These are phyloP conservation scores for Phoma sp. DNA, from an alignment of 2,329 filamentous ascomycete species.

Conservation along the genomic window DNA sequence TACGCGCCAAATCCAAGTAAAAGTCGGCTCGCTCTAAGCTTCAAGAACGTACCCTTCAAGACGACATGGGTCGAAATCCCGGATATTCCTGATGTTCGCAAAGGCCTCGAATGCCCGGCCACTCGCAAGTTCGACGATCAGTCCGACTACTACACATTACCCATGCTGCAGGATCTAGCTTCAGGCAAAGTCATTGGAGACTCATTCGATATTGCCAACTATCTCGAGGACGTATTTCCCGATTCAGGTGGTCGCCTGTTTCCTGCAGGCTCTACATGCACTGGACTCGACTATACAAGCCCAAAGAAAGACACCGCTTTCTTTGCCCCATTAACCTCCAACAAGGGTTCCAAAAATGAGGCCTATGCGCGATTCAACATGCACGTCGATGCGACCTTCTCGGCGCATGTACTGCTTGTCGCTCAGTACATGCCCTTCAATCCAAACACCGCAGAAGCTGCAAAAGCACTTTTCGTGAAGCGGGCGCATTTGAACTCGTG, in stretches of 20 bases:
- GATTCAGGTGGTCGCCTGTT: conserved; percentile 58
- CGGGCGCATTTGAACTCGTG: conserved; percentile 55
- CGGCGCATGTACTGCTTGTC: conserved; percentile 52
- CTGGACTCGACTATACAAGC: conserved; percentile 52
- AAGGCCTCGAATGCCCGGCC: conserved; percentile 50
- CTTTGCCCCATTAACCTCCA: conserved; percentile 45
- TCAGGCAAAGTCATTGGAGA: conserved; percentile 60
- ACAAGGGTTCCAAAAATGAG: conserved; percentile 45
- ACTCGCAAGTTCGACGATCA: conserved; percentile 64
- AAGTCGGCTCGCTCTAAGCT: conserved; percentile 57
- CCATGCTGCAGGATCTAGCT: conserved; percentile 59
- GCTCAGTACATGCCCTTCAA: conserved; percentile 58
- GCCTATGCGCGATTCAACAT: conserved; percentile 57
- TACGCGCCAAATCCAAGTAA: conserved; percentile 60
- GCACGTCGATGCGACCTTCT: conserved; percentile 63
- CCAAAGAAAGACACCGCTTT: conserved; percentile 31
- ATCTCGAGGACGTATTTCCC: conserved; percentile 63
- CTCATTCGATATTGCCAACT: conserved; percentile 69
- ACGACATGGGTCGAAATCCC: conserved; percentile 62
- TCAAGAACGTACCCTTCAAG: conserved; percentile 56
- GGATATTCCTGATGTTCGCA: conserved; percentile 56
- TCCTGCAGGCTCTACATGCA: conserved; percentile 43
- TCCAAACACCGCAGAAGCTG: conserved; percentile 53
- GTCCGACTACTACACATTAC: conserved; percentile 65
- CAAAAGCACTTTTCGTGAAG: conserved; percentile 57